These are phyloP conservation scores for Penicillium sp. DNA, from an alignment of 2,329 filamentous ascomycete species.

Conservation along the genomic window DNA sequence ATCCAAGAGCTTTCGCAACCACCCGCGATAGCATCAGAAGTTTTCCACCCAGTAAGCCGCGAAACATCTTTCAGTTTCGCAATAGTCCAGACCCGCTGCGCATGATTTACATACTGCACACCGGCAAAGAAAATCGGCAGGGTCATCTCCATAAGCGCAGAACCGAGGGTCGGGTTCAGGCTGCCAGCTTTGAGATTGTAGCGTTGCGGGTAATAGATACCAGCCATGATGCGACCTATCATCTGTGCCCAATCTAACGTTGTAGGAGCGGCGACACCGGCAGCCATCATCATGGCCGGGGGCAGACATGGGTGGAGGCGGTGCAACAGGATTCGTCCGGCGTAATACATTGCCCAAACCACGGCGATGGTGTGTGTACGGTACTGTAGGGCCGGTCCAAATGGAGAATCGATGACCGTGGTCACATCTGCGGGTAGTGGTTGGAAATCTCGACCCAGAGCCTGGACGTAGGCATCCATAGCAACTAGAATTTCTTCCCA, in stretches of 20 bases:
- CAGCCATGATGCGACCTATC: slow-evolving; percentile 78
- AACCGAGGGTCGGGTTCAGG: slow-evolving; percentile 75
- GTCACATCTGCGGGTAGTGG: slow-evolving; percentile 70
- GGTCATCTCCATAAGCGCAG: slow-evolving; percentile 77
- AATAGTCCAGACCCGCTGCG: slow-evolving; percentile 77
- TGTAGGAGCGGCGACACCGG: slow-evolving; percentile 71
- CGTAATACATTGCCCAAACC: slow-evolving; percentile 85
- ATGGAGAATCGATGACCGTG: slow-evolving; percentile 67
- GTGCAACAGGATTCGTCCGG: slow-evolving; percentile 79
- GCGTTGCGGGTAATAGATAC: slow-evolving; percentile 54
- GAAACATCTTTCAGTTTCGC: slow-evolving; percentile 72
- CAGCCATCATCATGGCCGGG: slow-evolving; percentile 83
- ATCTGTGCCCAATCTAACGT: slow-evolving; percentile 71
- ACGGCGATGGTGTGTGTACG: slow-evolving; percentile 84
- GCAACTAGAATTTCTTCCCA: slow-evolving; percentile 61
- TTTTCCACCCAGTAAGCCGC: slow-evolving; percentile 83
- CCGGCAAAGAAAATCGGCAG: slow-evolving; percentile 86
- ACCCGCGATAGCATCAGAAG: slow-evolving; percentile 74
- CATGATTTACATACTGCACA: slow-evolving; percentile 71
- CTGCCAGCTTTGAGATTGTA: slow-evolving; percentile 43
- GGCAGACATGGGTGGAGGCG: slow-evolving; percentile 88
- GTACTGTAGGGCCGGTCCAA: slow-evolving; percentile 79
- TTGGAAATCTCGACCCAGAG: slow-evolving; percentile 74
- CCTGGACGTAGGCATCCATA: slow-evolving; percentile 49
- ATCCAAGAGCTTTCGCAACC: slow-evolving; percentile 86